A percentile compares a stretch with the other conserved stretches of the same genome.
phyloP scores from a whole-genome alignment of 345 rosid genomes.

The Cardamine occulta region DNA sequence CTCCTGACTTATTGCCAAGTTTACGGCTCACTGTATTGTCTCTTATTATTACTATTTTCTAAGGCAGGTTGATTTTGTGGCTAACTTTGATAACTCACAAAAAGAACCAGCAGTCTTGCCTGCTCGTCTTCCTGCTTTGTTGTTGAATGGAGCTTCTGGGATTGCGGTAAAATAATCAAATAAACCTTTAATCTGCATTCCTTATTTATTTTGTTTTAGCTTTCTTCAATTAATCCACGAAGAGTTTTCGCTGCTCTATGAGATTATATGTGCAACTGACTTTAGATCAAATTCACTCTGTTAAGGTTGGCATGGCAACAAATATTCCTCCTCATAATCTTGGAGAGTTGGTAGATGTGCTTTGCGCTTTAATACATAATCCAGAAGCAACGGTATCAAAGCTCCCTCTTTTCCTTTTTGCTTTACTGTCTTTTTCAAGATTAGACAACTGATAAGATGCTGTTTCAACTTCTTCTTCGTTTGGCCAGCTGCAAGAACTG shows the following conservation, averaged over 20 bases:
- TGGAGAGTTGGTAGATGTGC: slow-evolving; percentile 94
- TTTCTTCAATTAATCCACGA: slow-evolving; percentile 8
- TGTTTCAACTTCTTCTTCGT: slow-evolving; percentile 37
- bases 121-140: slow-evolving; percentile 84
- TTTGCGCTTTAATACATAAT: slow-evolving; percentile 85
- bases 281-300: slow-evolving; percentile 11
- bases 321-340: slow-evolving; percentile 99
- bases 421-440: slow-evolving; percentile 30
- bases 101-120: slow-evolving; percentile 91
- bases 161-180: slow-evolving; percentile 69
- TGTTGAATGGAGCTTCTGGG: slow-evolving; percentile 96
- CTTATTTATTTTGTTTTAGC: background rate
- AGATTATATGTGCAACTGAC: slow-evolving; percentile 20
- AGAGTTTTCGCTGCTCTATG: background rate
- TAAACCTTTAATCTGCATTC: slow-evolving; percentile 3
- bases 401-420: background rate
- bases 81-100: slow-evolving; percentile 90
- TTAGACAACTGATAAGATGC: slow-evolving; percentile 2
- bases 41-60: slow-evolving; percentile 31
- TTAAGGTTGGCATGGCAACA: slow-evolving; percentile 98
- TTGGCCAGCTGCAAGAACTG: slow-evolving; percentile 84
- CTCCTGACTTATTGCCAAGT: slow-evolving; percentile 5
- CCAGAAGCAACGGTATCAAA: slow-evolving; percentile 81
- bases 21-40: background rate
- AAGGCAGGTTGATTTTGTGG: slow-evolving; percentile 87